Evolutionary conservation across 805 yeast genomes (phyloP), one percentile per base, ranked within the genome.

Genomic region (Maudiozyma pseudohumilis): DNA sequence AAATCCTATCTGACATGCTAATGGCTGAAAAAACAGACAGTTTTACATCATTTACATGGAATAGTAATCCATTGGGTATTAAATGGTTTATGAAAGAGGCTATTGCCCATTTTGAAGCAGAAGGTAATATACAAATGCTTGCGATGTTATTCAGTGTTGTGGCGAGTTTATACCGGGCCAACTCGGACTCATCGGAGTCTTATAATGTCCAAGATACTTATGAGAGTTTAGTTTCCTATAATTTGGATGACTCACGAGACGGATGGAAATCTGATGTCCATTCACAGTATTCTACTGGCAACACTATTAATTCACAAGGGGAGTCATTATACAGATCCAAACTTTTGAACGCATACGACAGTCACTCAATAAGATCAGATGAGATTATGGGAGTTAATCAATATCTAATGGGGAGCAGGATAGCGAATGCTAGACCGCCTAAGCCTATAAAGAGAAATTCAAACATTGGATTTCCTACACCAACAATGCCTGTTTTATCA

Each of bases 121-220:
- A 66, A 29, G 75, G 78, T 2, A 80, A 89, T 50, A 60, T 85
- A 20, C 96, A 89, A 56, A 85, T 89, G 95, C 63, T 88, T 18
- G 95, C 94, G 1, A 82, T 84, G 86, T 59, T 87, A 46, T 74
- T 89, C 3, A 84, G 95, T 59, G 68, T 85, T 4, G 59, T 82
- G 67, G 49, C 70, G 67, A 47, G 43, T 40, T 19, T 36, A 10
- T 29, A 31, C 17, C 18, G 23, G 15, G 11, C 35, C 12, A 26
- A 30, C 9, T 23, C 12, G 10, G 4, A n/a, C 8, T 6, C n/a
- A 7, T 13, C 9, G 1, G n/a, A 8, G 16, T 16, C 17, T 7
- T 25, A 19, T 18, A 32, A 34, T n/a, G 8, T 27, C 7, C n/a
- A 11, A 28, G 34, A 34, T 21, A 46, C 42, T 19, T 33, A 49